Evolutionary conservation across 2,329 filamentous ascomycete species (phyloP).

Genomic region (Fonsecaea pugnacius): DNA sequence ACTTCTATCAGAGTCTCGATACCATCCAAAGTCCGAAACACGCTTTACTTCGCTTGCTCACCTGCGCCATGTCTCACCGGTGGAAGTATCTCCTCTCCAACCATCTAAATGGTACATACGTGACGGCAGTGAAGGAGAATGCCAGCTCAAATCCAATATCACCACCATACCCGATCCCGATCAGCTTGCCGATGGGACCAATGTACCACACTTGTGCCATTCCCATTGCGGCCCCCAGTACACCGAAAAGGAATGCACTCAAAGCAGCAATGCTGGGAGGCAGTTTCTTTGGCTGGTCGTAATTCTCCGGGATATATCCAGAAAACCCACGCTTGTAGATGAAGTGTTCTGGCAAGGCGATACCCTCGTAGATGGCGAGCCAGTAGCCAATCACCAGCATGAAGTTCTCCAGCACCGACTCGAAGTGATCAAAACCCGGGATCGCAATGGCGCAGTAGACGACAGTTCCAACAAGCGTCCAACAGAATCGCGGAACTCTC

Average conservation of each 20-base stretch:
- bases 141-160: slow-evolving; percentile 69
- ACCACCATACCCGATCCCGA: slow-evolving; percentile 56
- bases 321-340: slow-evolving; percentile 66
- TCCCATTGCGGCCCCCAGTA: slow-evolving; percentile 68
- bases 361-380: slow-evolving; percentile 74
- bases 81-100: slow-evolving; percentile 39
- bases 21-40: background rate
- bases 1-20: background rate
- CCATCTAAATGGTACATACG: slow-evolving; percentile 44
- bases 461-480: slow-evolving; percentile 54
- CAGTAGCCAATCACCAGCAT: slow-evolving; percentile 62
- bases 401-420: slow-evolving; percentile 69
- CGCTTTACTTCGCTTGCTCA: background rate
- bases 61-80: background rate
- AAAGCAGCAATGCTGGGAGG: slow-evolving; percentile 68
- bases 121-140: slow-evolving; percentile 42
- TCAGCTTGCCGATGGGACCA: slow-evolving; percentile 67
- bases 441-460: slow-evolving; percentile 72
- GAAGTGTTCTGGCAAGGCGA: slow-evolving; percentile 69
- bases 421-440: slow-evolving; percentile 69
- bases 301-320: slow-evolving; percentile 64
- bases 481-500: slow-evolving; percentile 50
- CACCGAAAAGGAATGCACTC: slow-evolving; percentile 65
- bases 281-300: slow-evolving; percentile 61
- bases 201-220: slow-evolving; percentile 73